Percentiles rank a stretch among this genome's conserved stretches.
Conservation (phyloP, 1,284 basidiomycete genomes). For the Trichosporon asahii region DNA sequence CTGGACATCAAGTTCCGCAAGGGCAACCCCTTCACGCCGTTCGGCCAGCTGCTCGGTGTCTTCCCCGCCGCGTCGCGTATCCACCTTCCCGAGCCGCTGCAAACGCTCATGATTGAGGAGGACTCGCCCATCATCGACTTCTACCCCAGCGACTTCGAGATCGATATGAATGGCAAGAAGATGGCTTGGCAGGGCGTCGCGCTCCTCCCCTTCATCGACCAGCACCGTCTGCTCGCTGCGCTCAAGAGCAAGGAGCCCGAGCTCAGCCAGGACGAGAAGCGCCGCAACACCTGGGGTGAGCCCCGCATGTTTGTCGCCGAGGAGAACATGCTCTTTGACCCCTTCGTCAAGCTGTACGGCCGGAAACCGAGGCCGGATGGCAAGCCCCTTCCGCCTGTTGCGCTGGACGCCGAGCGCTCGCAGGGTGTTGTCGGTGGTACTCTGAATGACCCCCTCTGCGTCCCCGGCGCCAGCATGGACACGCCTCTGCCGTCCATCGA, state of each 20-base stretch:
- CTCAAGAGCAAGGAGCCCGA: constrained; percentile 71
- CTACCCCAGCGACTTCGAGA: constrained; percentile 86
- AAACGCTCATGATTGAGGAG: constrained; percentile 79
- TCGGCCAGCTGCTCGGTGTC: constrained; percentile 96
- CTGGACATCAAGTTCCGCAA: constrained; percentile 71
- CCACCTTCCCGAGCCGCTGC: constrained; percentile 84
- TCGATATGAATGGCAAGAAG: constrained; percentile 99
- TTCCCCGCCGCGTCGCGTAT: constrained; percentile 89
- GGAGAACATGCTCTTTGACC: constrained; percentile 78
- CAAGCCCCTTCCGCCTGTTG: constrained; percentile 57
- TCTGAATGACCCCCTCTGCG: constrained; percentile 77
- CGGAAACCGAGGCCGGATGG: constrained; percentile 59
- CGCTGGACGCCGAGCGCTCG: constrained; percentile 67
- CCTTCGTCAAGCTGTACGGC: constrained; percentile 78
- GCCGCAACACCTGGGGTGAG: constrained; percentile 80
- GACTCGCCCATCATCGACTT: constrained; percentile 95
- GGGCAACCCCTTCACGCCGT: constrained; percentile 83
- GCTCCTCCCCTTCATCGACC: constrained; percentile 92
- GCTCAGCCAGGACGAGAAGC: constrained; percentile 75
- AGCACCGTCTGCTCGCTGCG: constrained; percentile 73
- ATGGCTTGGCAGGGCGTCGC: constrained; percentile 99
- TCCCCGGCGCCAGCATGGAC: constrained; percentile 87
- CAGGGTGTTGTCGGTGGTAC: constrained; percentile 77
- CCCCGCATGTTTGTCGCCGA: constrained; percentile 82
- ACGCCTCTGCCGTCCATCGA: constrained; percentile 60